Conservation (phyloP, 2,329 filamentous ascomycete species). For the Fusarium sp. region DNA sequence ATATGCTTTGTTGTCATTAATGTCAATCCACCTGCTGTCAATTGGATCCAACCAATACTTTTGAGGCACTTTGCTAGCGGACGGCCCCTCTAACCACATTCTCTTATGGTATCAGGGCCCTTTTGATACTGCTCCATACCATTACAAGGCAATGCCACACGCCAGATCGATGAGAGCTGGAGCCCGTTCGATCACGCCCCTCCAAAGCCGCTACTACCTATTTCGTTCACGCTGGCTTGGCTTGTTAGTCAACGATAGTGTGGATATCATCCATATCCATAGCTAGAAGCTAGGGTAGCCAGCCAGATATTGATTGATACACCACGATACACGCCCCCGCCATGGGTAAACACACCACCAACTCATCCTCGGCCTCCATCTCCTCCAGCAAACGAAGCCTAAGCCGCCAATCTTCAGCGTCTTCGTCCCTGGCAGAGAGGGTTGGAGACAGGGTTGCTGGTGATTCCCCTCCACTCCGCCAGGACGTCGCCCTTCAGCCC, state of each 20-base stretch:
- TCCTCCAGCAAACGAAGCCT: slow-evolving; percentile 32
- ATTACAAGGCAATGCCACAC: slow-evolving; percentile 3
- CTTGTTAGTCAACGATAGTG: not conserved
- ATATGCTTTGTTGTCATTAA: not conserved
- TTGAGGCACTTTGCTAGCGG: not conserved
- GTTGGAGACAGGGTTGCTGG: slow-evolving; percentile 37
- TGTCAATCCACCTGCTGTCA: not conserved
- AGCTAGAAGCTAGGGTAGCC: not conserved
- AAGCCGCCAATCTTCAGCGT: slow-evolving; percentile 36
- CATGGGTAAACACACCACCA: slow-evolving; percentile 40
- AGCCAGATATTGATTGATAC: slow-evolving; percentile 5
- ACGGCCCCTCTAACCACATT: not conserved
- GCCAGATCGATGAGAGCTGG: slow-evolving; percentile 16
- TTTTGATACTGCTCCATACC: slow-evolving; percentile 17
- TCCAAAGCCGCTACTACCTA: not conserved
- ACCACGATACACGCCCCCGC: slow-evolving; percentile 29
- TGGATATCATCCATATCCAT: not conserved
- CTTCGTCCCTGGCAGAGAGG: slow-evolving; percentile 33
- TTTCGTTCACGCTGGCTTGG: not conserved
- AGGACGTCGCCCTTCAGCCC: slow-evolving; percentile 45
- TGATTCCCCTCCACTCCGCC: slow-evolving; percentile 40
- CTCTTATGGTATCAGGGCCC: not conserved
- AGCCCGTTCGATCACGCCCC: slow-evolving; percentile 22
- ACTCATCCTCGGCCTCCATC: slow-evolving; percentile 17
- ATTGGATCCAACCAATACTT: not conserved